phyloP scores from a whole-genome alignment of 306 rosid genomes.

The Quercus glauca region DNA sequence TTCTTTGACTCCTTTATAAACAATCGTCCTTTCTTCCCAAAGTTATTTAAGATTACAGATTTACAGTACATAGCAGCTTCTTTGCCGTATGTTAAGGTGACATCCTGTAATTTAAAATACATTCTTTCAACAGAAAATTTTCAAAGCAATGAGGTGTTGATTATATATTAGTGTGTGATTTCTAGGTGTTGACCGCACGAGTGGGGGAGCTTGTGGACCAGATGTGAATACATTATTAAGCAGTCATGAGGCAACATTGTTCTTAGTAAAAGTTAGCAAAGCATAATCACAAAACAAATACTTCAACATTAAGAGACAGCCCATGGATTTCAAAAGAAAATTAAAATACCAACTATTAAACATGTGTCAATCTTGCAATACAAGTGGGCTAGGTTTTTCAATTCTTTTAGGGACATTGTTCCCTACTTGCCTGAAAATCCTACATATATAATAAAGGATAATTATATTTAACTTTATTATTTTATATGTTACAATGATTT shows the following conservation, averaged over 20 bases:
- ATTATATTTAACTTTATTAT: neutral
- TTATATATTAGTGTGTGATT: neutral
- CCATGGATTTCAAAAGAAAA: constrained; percentile 15
- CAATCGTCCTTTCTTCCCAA: neutral
- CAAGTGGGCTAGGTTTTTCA: constrained; percentile 1
- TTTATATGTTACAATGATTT: neutral
- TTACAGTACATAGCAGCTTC: constrained; percentile 45
- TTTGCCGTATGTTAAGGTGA: constrained; percentile 73
- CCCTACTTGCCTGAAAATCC: constrained; percentile 17
- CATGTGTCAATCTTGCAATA: neutral
- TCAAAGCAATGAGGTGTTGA: constrained; percentile 26
- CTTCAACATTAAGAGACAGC: constrained; percentile 28
- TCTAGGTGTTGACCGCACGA: constrained; percentile 72
- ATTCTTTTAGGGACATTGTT: constrained; percentile 22
- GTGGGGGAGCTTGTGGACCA: constrained; percentile 40
- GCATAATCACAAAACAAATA: constrained; percentile 26
- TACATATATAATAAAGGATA: constrained; percentile 10
- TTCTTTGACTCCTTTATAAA: constrained; percentile 42
- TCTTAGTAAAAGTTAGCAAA: constrained; percentile 34
- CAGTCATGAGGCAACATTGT: constrained; percentile 13
- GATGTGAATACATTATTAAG: constrained; percentile 13
- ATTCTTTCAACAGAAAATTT: constrained; percentile 31
- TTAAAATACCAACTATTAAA: neutral
- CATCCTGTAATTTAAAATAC: constrained; percentile 50
- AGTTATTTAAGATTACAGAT: constrained; percentile 26